These are phyloP conservation scores for Pseudocercospora pini-densiflorae DNA, from an alignment of 2,329 filamentous ascomycete genomes.

Conservation along the genomic window DNA sequence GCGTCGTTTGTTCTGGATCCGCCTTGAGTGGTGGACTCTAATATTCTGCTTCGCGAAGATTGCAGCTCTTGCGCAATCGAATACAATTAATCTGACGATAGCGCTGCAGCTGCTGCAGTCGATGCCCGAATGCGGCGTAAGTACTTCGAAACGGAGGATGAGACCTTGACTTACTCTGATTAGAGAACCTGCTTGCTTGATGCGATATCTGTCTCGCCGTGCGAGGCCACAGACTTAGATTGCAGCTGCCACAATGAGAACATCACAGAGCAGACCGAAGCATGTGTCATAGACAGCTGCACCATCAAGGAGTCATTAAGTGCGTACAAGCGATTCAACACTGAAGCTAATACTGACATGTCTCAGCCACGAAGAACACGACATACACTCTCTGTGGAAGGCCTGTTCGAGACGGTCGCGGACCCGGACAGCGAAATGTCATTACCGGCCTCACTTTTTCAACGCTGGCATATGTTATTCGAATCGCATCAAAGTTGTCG, in stretches of 20 bases:
- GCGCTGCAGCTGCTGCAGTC: conserved; percentile 4
- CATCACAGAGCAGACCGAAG: conserved; percentile 13
- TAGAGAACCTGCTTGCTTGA: conserved; percentile 27
- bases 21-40: neutral
- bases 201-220: conserved; percentile 26
- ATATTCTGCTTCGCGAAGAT: neutral
- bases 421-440: conserved; percentile 13
- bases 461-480: conserved; percentile 15
- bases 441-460: conserved; percentile 19
- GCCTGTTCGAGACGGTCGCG: conserved; percentile 18
- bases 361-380: conserved; percentile 23
- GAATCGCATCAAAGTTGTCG: conserved; percentile 23
- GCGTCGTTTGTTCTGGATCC: neutral
- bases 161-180: neutral
- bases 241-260: conserved; percentile 25
- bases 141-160: neutral
- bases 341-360: neutral
- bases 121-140: conserved; percentile 15
- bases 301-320: conserved; percentile 22
- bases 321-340: neutral
- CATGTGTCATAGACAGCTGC: conserved; percentile 18
- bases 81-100: neutral
- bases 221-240: conserved; percentile 25
- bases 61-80: neutral
- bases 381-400: conserved; percentile 24